phyloP scores from a whole-genome alignment of 192 early-diverging fungal genomes.

The Gaertneriomyces sp. region DNA sequence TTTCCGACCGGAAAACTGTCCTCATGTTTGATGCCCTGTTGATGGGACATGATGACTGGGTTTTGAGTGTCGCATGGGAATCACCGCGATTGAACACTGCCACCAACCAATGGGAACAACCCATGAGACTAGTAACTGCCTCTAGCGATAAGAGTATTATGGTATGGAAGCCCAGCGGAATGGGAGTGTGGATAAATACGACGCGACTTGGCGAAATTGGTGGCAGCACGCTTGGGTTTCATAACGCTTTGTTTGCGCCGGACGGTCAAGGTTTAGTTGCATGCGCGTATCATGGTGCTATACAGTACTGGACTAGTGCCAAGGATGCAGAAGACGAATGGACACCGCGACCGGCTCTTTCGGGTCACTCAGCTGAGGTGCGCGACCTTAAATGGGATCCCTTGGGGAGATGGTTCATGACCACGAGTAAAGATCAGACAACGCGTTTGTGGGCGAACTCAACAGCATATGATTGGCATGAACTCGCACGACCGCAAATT shows the following conservation, averaged over 20 bases:
- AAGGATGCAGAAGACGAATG: slow-evolving; percentile 47
- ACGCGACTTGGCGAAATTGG: slow-evolving; percentile 88
- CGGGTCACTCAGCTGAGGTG: slow-evolving; percentile 80
- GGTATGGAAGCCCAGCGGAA: slow-evolving; percentile 78
- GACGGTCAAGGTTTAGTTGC: slow-evolving; percentile 65
- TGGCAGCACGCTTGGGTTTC: slow-evolving; percentile 76
- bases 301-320: slow-evolving; percentile 76
- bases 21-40: slow-evolving; percentile 87
- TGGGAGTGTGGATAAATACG: slow-evolving; percentile 78
- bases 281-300: slow-evolving; percentile 76
- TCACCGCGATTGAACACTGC: slow-evolving; percentile 45
- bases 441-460: slow-evolving; percentile 69
- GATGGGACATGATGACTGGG: slow-evolving; percentile 97
- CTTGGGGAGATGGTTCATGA: slow-evolving; percentile 64
- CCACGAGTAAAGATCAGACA: slow-evolving; percentile 86
- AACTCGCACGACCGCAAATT: slow-evolving; percentile 90
- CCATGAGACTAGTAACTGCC: slow-evolving; percentile 72
- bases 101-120: slow-evolving; percentile 40
- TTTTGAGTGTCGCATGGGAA: slow-evolving; percentile 79
- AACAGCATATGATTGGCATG: slow-evolving; percentile 68
- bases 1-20: slow-evolving; percentile 27
- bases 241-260: slow-evolving; percentile 68
- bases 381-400: slow-evolving; percentile 83
- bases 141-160: slow-evolving; percentile 91
- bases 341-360: slow-evolving; percentile 65